Evolutionary conservation across 192 early-diverging fungal genomes (phyloP), one percentile per base, ranked within the genome.

Genomic region (Coemansia sp.): DNA sequence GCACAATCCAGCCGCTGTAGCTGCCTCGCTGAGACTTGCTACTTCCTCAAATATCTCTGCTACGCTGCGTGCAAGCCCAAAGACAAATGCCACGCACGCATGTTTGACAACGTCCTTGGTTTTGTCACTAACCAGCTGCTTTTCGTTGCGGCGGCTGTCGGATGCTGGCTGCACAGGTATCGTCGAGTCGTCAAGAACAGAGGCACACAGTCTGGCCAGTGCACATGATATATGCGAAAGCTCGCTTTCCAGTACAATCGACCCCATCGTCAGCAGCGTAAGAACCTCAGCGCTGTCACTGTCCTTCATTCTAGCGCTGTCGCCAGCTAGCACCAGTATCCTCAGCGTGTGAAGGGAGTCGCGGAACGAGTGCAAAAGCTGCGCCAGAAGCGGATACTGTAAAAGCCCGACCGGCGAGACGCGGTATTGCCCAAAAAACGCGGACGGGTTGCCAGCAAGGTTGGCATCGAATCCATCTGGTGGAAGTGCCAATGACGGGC

Each of bases 41-140:
- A 80, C 56, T 35, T 74, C 77, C 58, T 80, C 77, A 35, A 74
- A 80, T 18, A 73, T 68, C 63, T 80, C 77, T 2, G 77, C 71
- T 37, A 71, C 72, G 35, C 68, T 64, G 58, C 77, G 71, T 33
- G 52, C 77, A 33, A 80, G 66, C 1, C 77, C 77, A 71, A 80
- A 80, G 29, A 74, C 59, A 59, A 74, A 80, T n/a, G 72, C 77
- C 18, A 59, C 58, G 18, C 77, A 74, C 6, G 48, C 35, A 53
- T 80, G 72, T 26, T 40, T 64, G 21, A 49, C 60, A 2, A 49
- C 39, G 1, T 37, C 13, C 33, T 46, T 33, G 43, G 30, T 2
- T 10, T 56, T 33, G 25, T 30, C 55, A 23, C 63, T 63, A 1
- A 29, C 10, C 18, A 16, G 18, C 15, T 40, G 40, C 18, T 43